Evolutionary conservation across 495 filamentous ascomycete species (phyloP).

Genomic region (Parathielavia appendiculata): DNA sequence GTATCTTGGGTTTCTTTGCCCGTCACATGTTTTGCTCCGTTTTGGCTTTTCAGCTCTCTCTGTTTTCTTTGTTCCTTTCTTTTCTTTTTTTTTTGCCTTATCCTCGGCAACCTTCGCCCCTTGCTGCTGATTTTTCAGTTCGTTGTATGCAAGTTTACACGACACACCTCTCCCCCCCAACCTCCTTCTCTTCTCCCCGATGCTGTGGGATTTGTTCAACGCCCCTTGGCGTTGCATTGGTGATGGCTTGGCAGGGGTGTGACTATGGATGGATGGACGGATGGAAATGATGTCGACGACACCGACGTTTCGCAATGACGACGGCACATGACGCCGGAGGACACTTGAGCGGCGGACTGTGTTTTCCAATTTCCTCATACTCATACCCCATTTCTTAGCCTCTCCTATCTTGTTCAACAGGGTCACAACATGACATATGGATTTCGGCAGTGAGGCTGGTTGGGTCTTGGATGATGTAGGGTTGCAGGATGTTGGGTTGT

Average conservation of each 20-base stretch:
- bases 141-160: constrained; percentile 9
- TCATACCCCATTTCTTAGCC: not conserved
- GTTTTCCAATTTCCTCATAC: not conserved
- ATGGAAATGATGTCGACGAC: constrained; percentile 22
- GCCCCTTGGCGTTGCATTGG: not conserved
- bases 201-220: not conserved
- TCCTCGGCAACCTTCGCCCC: too few species aligned
- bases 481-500: not conserved
- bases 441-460: not conserved
- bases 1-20: not conserved
- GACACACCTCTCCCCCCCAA: too few species aligned
- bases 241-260: constrained; percentile 4
- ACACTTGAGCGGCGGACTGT: not conserved
- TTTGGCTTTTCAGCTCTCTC: not conserved
- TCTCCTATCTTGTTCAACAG: not conserved
- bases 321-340: not conserved
- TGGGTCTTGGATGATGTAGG: not conserved
- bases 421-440: not conserved
- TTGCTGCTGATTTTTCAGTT: constrained; percentile 5
- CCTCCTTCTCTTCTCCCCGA: not conserved
- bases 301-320: constrained; percentile 3
- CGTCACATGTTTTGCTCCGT: too few species aligned
- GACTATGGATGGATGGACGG: constrained; percentile 7
- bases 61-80: not conserved
- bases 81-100: not conserved